phyloP scores from a whole-genome alignment of 495 filamentous ascomycete species.

The Aspergillus funiculosus region DNA sequence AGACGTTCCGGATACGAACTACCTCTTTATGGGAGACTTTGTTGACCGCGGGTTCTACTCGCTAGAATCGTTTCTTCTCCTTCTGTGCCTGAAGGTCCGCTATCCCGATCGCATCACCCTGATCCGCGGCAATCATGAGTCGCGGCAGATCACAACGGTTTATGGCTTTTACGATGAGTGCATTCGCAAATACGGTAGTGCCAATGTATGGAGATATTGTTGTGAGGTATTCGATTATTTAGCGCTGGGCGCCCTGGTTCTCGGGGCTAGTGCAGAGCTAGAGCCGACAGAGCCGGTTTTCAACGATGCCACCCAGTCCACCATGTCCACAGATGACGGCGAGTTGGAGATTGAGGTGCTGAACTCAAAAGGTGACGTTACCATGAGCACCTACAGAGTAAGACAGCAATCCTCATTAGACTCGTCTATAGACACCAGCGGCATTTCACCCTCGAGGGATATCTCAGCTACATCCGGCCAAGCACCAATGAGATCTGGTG shows the following conservation, averaged over 20 bases:
- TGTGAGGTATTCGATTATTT: conserved; percentile 99
- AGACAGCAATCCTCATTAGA: conserved; percentile 33
- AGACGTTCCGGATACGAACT: conserved; percentile 94
- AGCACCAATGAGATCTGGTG: conserved; percentile 50
- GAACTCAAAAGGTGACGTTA: conserved; percentile 71
- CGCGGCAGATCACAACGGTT: conserved; percentile 93
- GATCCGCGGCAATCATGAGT: conserved; percentile 96
- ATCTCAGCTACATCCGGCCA: conserved; percentile 40
- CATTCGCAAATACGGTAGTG: conserved; percentile 91
- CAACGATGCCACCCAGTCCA: conserved; percentile 43
- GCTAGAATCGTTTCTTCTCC: conserved; percentile 89
- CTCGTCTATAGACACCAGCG: conserved; percentile 31
- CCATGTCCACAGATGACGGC: conserved; percentile 48
- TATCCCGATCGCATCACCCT: conserved; percentile 97
- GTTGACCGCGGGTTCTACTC: conserved; percentile 98
- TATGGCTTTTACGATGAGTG: conserved; percentile 99
- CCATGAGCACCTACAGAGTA: conserved; percentile 60
- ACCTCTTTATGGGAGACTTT: conserved; percentile 98
- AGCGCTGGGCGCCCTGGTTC: conserved; percentile 87
- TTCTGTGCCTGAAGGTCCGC: conserved; percentile 92
- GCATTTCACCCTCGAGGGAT: conserved; percentile 42
- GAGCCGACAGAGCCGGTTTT: conserved; percentile 40
- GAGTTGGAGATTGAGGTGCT: conserved; percentile 90
- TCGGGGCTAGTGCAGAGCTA: conserved; percentile 76
- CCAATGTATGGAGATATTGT: conserved; percentile 98